These are phyloP conservation scores for Paxillus ammoniavirescens DNA, from an alignment of 768 basidiomycete genomes.

Conservation along the genomic window DNA sequence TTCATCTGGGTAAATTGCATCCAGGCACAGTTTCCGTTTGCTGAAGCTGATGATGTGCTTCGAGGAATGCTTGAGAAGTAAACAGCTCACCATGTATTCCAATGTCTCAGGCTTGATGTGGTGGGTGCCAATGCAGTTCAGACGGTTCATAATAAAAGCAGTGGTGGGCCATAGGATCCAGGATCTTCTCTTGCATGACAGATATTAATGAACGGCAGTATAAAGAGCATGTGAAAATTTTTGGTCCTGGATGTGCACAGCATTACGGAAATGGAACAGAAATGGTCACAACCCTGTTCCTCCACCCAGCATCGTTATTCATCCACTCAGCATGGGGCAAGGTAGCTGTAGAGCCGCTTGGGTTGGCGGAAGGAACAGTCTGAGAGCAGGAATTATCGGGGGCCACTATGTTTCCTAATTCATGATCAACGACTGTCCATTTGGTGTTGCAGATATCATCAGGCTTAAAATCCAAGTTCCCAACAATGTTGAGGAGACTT, in stretches of 20 bases:
- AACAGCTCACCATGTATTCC: constrained; percentile 14
- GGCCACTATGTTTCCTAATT: background rate
- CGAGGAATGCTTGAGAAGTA: constrained; percentile 8
- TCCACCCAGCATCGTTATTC: constrained; percentile 6
- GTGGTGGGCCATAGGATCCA: background rate
- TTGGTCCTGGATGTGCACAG: background rate
- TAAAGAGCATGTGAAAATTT: constrained; percentile 4
- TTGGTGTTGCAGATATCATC: background rate
- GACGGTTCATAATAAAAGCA: constrained; percentile 18
- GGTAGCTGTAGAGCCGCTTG: no score
- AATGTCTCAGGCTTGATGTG: background rate
- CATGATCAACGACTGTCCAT: constrained; percentile 1
- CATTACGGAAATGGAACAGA: constrained; percentile 1
- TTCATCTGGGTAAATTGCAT: constrained; percentile 13
- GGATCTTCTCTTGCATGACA: constrained; percentile 17
- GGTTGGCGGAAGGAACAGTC: no score
- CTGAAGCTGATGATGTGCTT: constrained; percentile 14
- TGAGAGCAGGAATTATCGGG: background rate
- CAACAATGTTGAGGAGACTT: constrained; percentile 14
- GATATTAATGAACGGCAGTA: constrained; percentile 15
- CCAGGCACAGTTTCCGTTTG: constrained; percentile 15
- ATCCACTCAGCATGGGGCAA: constrained; percentile 9
- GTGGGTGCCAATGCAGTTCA: constrained; percentile 11
- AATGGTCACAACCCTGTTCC: background rate
- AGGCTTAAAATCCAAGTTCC: constrained; percentile 6